Conservation (phyloP, 148 eudicot genomes). For the Amaranthus cruentus region DNA sequence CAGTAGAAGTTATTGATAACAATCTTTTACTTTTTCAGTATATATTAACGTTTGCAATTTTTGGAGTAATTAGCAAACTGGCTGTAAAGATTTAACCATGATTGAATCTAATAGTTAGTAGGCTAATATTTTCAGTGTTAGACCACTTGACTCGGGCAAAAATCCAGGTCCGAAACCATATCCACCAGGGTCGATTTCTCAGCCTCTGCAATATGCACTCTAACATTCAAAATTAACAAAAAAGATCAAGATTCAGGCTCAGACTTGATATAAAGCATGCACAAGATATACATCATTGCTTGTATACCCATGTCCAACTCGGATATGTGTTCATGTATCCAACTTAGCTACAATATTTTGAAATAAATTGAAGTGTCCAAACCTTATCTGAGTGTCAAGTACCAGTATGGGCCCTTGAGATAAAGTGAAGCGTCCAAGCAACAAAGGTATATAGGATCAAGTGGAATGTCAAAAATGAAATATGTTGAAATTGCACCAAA, state of each 20-base stretch:
- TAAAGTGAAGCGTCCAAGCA: no score
- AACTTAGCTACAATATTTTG: no score
- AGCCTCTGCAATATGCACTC: background rate
- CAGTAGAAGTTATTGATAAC: background rate
- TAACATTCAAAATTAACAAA: background rate
- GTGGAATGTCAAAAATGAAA: background rate
- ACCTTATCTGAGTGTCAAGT: no score
- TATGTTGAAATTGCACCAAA: background rate
- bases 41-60: background rate
- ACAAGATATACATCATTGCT: background rate
- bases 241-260: background rate
- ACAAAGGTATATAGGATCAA: background rate
- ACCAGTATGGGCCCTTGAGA: no score
- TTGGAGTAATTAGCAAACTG: background rate
- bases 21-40: background rate
- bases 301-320: no score
- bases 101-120: background rate
- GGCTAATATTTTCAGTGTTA: background rate
- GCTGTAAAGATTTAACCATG: background rate
- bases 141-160: background rate
- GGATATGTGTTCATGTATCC: no score
- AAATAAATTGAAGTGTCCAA: no score
- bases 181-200: background rate
- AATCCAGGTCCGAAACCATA: background rate
- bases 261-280: background rate